Evolutionary conservation across 371 early-diverging fungal genomes (phyloP).

Genomic region (Apophysomyces variabilis): DNA sequence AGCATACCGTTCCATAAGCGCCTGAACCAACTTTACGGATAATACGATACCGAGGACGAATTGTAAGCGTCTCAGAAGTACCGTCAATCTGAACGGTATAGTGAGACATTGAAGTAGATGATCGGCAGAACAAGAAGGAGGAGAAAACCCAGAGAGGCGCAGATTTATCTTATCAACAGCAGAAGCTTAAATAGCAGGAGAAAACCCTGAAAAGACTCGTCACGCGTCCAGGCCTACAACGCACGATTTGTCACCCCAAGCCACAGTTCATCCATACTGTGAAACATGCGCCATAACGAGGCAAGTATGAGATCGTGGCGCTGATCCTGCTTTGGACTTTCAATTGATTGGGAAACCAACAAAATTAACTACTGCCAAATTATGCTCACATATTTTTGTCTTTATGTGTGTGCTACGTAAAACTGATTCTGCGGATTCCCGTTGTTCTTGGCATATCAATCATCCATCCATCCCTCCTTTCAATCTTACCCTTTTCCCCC

Average conservation of each 20-base stretch:
- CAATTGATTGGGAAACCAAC: not conserved
- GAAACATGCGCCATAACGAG: constrained; percentile 7
- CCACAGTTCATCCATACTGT: constrained; percentile 3
- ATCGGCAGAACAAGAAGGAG: not conserved
- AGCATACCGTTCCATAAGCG: constrained; percentile 82
- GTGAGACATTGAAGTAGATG: constrained; percentile 8
- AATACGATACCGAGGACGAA: constrained; percentile 65
- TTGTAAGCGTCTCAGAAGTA: constrained; percentile 41
- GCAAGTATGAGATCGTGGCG: constrained; percentile 4
- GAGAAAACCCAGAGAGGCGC: not conserved
- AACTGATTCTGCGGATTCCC: not conserved
- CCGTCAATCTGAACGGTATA: constrained; percentile 9
- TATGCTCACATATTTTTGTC: not conserved
- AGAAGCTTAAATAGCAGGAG: constrained; percentile 2
- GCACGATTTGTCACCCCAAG: not conserved
- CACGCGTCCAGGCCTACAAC: not conserved
- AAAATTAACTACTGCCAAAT: not conserved
- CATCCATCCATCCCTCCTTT: not conserved
- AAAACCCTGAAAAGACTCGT: not conserved
- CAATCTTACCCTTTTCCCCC: not conserved
- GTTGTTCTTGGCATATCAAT: not conserved
- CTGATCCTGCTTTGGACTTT: not conserved
- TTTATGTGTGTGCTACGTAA: not conserved
- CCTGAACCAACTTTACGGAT: constrained; percentile 79
- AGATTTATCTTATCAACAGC: not conserved